Evolutionary conservation across 2,329 filamentous ascomycete genomes (phyloP), one percentile per base, ranked within the genome.

Genomic region (Botrytis byssoidea): DNA sequence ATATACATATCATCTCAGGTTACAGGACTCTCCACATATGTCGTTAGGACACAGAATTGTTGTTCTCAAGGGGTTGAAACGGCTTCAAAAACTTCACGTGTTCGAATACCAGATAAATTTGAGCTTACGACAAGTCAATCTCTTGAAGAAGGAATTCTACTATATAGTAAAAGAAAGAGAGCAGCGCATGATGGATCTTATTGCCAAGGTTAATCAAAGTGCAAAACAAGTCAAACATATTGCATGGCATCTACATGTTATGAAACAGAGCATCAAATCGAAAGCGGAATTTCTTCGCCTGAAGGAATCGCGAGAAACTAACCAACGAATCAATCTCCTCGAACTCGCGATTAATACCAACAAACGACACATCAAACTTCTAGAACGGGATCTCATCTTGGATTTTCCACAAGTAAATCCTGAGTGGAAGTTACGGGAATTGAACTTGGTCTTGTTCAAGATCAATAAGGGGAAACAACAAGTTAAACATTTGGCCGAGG

Each of bases 1-100:
- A 60, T 61, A 69, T 40, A 35, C n/a, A 61, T 73, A 69, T 51
- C 71, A 69, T 37, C 22, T 59, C 59, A 69, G 40, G 25, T 46
- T 69, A 40, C 37, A 40, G 16, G 22, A 63, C 32, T n/a, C 18
- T 70, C 72, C 67, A 48, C 14, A 51, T 20, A 73, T 70, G 16
- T 64, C 72, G 25, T 32, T 44, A 8, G n/a, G 25, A 63, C 10
- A 61, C 10, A 73, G 60, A 46, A 42, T 73, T 70, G 10, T 32
- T 32, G 55, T 73, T 40, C 46, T 73, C 3, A 25, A n/a, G 25
- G 61, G 46, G 22, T 32, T 72, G 35, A 44, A 44, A 37, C 37
- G 51, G 12, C 16, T 73, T n/a, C 64, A 69, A n/a, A 42, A 60
- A 40, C 64, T 73, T 18, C 64, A 73, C 5, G 29, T 35, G 48